Conservation (phyloP, 164 flowering plant genomes). For the Vitis rotundifolia region DNA sequence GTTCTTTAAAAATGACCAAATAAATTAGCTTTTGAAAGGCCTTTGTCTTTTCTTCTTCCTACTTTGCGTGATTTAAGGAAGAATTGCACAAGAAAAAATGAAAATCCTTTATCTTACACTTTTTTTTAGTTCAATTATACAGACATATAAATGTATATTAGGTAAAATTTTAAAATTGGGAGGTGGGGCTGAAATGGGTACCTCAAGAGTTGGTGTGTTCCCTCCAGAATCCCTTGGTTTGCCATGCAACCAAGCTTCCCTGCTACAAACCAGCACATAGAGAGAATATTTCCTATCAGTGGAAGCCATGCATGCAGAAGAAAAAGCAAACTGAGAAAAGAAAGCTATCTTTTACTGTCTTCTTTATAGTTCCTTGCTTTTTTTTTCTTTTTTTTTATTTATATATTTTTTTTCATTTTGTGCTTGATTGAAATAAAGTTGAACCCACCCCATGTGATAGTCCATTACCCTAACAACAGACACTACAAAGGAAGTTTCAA, state of each 20-base stretch:
- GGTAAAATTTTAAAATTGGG: not conserved
- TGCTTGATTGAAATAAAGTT: slow-evolving; percentile 43
- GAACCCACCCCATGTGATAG: slow-evolving; percentile 45
- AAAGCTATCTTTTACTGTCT: slow-evolving; percentile 45
- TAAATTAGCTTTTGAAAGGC: slow-evolving; percentile 19
- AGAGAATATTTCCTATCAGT: slow-evolving; percentile 58
- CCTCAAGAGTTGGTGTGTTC: slow-evolving; percentile 64
- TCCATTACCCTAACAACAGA: slow-evolving; percentile 37
- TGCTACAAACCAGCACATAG: slow-evolving; percentile 48
- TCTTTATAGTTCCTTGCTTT: slow-evolving; percentile 6
- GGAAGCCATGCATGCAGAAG: slow-evolving; percentile 55
- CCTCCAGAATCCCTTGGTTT: slow-evolving; percentile 57
- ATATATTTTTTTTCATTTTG: not conserved
- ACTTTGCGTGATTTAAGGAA: slow-evolving; percentile 6
- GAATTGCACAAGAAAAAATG: slow-evolving; percentile 5
- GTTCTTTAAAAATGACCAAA: slow-evolving; percentile 6
- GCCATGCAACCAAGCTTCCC: slow-evolving; percentile 89
- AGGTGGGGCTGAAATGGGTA: slow-evolving; percentile 28
- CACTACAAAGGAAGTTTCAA: slow-evolving; percentile 41
- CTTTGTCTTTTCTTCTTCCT: slow-evolving; percentile 18
- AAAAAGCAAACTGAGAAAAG: slow-evolving; percentile 40
- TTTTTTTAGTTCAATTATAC: not conserved
- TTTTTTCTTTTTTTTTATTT: slow-evolving; percentile 4
- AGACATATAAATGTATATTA: no score
- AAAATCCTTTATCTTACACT: not conserved